phyloP scores from a whole-genome alignment of 139 green algal genomes.

The Chlamydomonas sphaeroides region DNA sequence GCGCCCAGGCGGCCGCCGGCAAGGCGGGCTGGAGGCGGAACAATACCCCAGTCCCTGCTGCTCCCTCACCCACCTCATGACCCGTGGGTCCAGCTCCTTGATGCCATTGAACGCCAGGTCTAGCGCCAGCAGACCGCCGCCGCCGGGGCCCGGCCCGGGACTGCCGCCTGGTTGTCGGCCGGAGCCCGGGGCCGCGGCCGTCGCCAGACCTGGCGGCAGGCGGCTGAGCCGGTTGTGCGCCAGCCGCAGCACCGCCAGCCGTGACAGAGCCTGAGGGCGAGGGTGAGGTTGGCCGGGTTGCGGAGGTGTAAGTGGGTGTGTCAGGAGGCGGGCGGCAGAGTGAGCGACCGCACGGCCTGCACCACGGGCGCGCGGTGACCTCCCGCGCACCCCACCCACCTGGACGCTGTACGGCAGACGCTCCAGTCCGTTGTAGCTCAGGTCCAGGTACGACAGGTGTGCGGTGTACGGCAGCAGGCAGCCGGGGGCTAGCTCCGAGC shows the following conservation, averaged over 20 bases:
- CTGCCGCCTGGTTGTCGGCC: not conserved
- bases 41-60: not conserved
- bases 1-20: no score
- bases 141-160: no score
- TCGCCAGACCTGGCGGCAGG: not conserved
- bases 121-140: constrained; percentile 3
- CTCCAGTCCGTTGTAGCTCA: constrained; percentile 7
- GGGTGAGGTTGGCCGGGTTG: no score
- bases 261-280: not conserved
- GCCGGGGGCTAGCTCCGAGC: not conserved
- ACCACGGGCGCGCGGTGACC: no score
- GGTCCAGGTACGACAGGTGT: constrained; percentile 30
- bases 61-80: not conserved
- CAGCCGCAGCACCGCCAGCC: constrained; percentile 5
- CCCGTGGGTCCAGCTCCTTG: not conserved
- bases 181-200: not conserved
- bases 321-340: no score
- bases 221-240: not conserved
- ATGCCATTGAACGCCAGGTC: constrained; percentile 34
- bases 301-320: not conserved
- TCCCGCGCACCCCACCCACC: not conserved
- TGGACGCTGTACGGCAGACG: constrained; percentile 9
- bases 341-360: no score
- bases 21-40: no score
- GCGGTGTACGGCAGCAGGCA: constrained; percentile 24